Conservation (phyloP, 148 eudicot genomes). For the Rhododendron simsii region DNA sequence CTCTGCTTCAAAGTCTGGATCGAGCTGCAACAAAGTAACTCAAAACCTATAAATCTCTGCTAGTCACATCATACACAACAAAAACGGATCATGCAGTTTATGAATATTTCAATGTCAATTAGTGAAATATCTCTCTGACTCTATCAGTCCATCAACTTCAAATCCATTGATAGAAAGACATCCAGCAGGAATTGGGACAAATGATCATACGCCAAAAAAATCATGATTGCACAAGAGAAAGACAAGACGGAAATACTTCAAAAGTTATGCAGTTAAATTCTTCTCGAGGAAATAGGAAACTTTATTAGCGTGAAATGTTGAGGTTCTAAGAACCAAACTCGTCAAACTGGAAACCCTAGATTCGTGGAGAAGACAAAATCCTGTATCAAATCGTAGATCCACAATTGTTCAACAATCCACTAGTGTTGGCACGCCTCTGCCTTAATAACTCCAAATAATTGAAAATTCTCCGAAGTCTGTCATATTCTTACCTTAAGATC, state of each 20-base stretch:
- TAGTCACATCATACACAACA: not conserved
- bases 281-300: not conserved
- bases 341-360: not conserved
- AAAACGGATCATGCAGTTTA: not conserved
- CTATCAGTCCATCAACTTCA: not conserved
- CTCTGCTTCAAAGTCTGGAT: conserved; percentile 41
- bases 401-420: not conserved
- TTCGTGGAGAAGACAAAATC: not conserved
- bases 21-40: conserved; percentile 39
- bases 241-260: not conserved
- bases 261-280: not conserved
- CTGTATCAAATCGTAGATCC: not conserved
- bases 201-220: not conserved
- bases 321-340: not conserved
- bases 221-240: not conserved
- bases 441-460: not conserved
- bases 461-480: not conserved
- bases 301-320: not conserved
- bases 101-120: not conserved
- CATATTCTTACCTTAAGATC: not conserved
- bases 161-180: not conserved
- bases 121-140: not conserved
- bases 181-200: not conserved
- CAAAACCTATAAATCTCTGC: not conserved
- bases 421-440: not conserved